phyloP scores from a whole-genome alignment of 768 basidiomycete genomes.

The Cubamyces sp. region DNA sequence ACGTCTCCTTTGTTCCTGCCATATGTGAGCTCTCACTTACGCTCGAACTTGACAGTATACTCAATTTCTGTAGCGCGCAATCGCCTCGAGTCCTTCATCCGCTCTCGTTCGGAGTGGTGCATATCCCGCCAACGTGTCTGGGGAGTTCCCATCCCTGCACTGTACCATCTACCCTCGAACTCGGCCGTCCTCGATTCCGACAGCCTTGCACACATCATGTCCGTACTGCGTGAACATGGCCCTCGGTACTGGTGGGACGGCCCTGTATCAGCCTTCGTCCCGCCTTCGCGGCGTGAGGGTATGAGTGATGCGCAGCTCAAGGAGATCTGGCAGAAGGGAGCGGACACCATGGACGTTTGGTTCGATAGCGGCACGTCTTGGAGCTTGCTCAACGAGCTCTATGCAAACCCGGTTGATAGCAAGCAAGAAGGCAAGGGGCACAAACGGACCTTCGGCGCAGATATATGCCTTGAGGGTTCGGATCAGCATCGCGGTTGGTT shows the following conservation, averaged over 20 bases:
- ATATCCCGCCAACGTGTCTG: constrained; percentile 97
- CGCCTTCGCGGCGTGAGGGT: constrained; percentile 50
- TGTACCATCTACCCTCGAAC: constrained; percentile 68
- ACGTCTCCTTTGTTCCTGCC: constrained; percentile 77
- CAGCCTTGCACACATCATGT: constrained; percentile 76
- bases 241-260: constrained; percentile 93
- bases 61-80: constrained; percentile 64
- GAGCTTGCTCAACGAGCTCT: constrained; percentile 66
- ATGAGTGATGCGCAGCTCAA: constrained; percentile 46
- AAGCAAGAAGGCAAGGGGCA: constrained; percentile 21
- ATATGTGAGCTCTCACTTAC: constrained; percentile 53
- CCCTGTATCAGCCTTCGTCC: constrained; percentile 79
- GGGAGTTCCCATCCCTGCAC: constrained; percentile 95
- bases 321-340: constrained; percentile 72
- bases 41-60: background rate
- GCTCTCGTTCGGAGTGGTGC: constrained; percentile 95
- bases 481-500: constrained; percentile 99
- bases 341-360: constrained; percentile 99
- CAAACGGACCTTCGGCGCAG: constrained; percentile 56
- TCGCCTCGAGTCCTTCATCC: constrained; percentile 86
- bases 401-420: constrained; percentile 31
- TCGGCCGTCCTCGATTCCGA: constrained; percentile 64
- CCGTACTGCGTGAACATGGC: constrained; percentile 72
- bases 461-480: constrained; percentile 92
- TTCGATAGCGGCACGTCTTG: constrained; percentile 97